Conservation (phyloP, 805 yeast genomes). For the Jamesozyma lodderae region DNA sequence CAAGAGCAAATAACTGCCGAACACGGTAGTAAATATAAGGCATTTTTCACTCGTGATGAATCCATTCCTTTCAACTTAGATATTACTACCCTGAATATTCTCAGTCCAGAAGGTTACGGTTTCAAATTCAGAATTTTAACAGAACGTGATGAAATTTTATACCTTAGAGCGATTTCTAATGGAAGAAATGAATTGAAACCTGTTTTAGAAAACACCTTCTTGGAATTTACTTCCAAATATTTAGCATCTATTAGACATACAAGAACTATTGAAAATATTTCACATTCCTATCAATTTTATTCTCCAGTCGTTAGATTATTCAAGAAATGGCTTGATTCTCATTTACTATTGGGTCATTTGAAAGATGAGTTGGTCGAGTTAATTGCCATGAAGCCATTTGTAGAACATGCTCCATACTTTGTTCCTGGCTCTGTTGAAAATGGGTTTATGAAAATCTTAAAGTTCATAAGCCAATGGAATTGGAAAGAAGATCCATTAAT, state of each 20-base stretch:
- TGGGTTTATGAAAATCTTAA: slow-evolving; percentile 70
- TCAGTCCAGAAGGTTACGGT: slow-evolving; percentile 86
- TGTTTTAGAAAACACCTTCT: slow-evolving; percentile 49
- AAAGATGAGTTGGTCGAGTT: slow-evolving; percentile 75
- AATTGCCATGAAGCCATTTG: slow-evolving; percentile 73
- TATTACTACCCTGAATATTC: slow-evolving; percentile 49
- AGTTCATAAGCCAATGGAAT: slow-evolving; percentile 76
- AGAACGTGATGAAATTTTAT: slow-evolving; percentile 73
- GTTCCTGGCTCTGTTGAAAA: slow-evolving; percentile 70
- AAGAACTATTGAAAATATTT: slow-evolving; percentile 60
- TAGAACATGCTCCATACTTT: slow-evolving; percentile 78
- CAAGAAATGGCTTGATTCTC: slow-evolving; percentile 85
- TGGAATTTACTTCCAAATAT: slow-evolving; percentile 56
- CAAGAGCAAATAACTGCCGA: slow-evolving; percentile 36
- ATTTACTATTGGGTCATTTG: slow-evolving; percentile 61
- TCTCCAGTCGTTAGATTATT: slow-evolving; percentile 77
- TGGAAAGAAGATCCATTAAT: slow-evolving; percentile 87
- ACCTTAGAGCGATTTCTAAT: slow-evolving; percentile 61
- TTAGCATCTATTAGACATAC: slow-evolving; percentile 70
- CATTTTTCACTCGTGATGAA: slow-evolving; percentile 58
- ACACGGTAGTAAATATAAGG: slow-evolving; percentile 46
- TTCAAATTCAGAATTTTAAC: slow-evolving; percentile 69
- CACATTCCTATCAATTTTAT: slow-evolving; percentile 62
- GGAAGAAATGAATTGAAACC: slow-evolving; percentile 52
- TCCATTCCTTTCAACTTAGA: slow-evolving; percentile 57